These are phyloP conservation scores for Posidonia oceanica DNA, from an alignment of 116 monocot species.

Conservation along the genomic window DNA sequence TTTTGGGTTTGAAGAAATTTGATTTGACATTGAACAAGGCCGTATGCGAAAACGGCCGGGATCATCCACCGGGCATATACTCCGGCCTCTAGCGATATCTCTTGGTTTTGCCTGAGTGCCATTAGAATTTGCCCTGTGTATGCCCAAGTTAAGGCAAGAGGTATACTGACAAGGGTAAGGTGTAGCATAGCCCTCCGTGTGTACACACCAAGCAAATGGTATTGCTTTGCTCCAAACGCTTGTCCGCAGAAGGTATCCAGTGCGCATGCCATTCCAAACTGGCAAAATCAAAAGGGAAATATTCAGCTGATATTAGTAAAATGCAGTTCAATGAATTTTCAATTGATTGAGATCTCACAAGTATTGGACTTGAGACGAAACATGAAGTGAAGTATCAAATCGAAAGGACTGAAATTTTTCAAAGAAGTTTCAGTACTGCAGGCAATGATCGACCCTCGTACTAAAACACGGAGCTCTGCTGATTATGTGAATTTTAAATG, in stretches of 20 bases:
- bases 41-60: slow-evolving; percentile 40
- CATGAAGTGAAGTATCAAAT: too few relatives aligned
- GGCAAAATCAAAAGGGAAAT: neutral
- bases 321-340: neutral
- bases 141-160: slow-evolving; percentile 26
- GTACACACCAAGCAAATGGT: slow-evolving; percentile 47
- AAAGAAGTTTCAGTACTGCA: too few relatives aligned
- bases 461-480: too few relatives aligned
- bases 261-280: slow-evolving; percentile 54
- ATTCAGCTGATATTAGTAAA: neutral
- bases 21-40: slow-evolving; percentile 35
- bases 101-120: slow-evolving; percentile 29
- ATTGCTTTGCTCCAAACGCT: slow-evolving; percentile 48
- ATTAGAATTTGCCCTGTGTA: slow-evolving; percentile 35
- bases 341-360: neutral
- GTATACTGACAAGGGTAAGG: slow-evolving; percentile 30
- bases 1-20: slow-evolving; percentile 55
- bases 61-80: slow-evolving; percentile 48
- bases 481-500: too few relatives aligned
- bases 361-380: neutral
- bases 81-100: slow-evolving; percentile 42
- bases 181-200: slow-evolving; percentile 58
- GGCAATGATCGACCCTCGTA: too few relatives aligned
- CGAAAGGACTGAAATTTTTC: too few relatives aligned
- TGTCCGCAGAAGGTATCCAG: slow-evolving; percentile 68